A percentile compares a stretch with the other conserved stretches of the same genome.
Evolutionary conservation across 352 stramenopile genomes (phyloP).

Genomic region (Phytophthora agathidicida): DNA sequence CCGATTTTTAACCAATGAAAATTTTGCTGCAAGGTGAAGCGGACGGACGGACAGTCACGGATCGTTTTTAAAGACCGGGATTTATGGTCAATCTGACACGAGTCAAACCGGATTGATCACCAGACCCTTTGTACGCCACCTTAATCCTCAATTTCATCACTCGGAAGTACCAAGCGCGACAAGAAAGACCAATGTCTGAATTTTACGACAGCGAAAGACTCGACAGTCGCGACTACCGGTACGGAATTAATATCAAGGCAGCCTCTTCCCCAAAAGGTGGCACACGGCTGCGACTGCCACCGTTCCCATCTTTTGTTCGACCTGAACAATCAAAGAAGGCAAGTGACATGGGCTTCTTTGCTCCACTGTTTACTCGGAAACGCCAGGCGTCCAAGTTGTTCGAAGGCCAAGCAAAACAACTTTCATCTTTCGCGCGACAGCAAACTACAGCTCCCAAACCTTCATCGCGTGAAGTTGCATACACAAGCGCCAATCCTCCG

Average conservation of each 20-base stretch:
- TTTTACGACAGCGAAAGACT: too few species aligned
- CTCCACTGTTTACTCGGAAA: not conserved
- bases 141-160: conserved; percentile 7
- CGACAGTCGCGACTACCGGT: too few species aligned
- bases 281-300: not conserved
- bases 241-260: too few species aligned
- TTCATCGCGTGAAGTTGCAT: not conserved
- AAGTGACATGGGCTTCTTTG: not conserved
- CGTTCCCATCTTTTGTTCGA: not conserved
- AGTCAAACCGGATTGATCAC: too few species aligned
- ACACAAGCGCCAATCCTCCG: not conserved
- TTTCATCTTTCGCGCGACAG: not conserved
- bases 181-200: not conserved
- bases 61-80: too few species aligned
- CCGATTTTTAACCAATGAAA: too few species aligned
- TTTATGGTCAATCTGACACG: too few species aligned
- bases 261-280: too few species aligned
- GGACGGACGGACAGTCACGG: not conserved
- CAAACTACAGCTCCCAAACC: not conserved
- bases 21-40: too few species aligned
- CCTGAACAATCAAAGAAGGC: not conserved
- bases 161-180: not conserved
- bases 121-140: not conserved
- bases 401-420: not conserved
- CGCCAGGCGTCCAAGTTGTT: not conserved